Base-by-base conservation (phyloP, 2,329 filamentous ascomycete genomes). In the Anthostomella pinea region DNA sequence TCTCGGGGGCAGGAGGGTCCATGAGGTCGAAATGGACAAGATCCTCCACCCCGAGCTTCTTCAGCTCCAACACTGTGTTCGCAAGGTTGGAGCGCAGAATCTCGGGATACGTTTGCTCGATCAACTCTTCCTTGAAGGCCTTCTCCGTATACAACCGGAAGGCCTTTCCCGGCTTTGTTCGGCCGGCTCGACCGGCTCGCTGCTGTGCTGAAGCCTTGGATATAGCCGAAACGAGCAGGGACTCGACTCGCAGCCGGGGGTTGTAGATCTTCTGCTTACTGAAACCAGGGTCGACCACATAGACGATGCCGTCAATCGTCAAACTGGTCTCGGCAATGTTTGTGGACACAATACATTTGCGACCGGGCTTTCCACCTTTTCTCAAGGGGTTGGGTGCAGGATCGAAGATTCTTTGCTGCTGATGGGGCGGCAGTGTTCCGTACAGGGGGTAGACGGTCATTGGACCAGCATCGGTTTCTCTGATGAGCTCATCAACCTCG, bases 261-360 rank as follows among this genome's bases (percentile, higher is more conserved):
- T 98, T 97, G 73, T 97, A 98, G 46, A 97, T 93, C 67, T 97
- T 98, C 59, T 98, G 93, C 70, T 98, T 98, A 69, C 89, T 95
- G 71, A 98, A 98, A 22, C 93, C 93, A 2, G 93, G 91, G 57
- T 98, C 93, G n/a, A 98, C 91, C 21, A 98, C 93, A 58, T 96
- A 98, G 22, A 98, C 93, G 47, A 98, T 98, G 60, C 93, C 93
- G 59, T 98, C 93, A 43, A 98, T 98, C 30, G 93, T 98, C 65
- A 98, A 79, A 56, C 85, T 91, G 0, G 93, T 98, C 70, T 98
- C 93, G 28, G 93, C 93, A 64, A 98, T 98, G 65, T 98, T 98
- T 49, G 93, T 98, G 8, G 90, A 87, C 19, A 98, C 77, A 52
- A 98, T 94, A 59, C 83, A 83, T 65, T 98, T 98, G 45, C 93